Base-by-base conservation (phyloP, 1,139 yeast genomes). In the Blastobotrys aristatus region DNA sequence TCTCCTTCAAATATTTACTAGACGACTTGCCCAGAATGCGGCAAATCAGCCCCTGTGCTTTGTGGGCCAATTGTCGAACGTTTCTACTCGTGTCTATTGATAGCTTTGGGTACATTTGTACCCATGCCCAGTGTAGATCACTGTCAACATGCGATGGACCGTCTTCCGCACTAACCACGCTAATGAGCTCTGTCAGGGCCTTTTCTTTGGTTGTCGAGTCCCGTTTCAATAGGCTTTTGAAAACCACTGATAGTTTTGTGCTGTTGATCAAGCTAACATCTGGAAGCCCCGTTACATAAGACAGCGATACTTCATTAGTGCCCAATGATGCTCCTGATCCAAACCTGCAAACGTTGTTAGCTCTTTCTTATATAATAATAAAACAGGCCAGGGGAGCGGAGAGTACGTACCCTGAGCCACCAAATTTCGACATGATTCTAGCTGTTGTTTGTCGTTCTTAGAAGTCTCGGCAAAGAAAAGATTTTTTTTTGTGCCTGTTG, bases 201-300 rank as follows among this genome's bases (percentile, higher is more conserved):
- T 83, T 85, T 58, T 88, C 96, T 60, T 82, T 85, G 0, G 98
- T 92, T 20, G 80, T 82, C 13, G 84, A 75, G 59, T 89, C 96
- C 60, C 85, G 79, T 64, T 89, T 90, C 61, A 82, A 62, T 40
- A 90, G 66, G 14, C 84, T 79, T 62, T 86, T 89, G 70, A 89
- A 84, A 11, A 82, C 70, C 17, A 90, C 72, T 34, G 76, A 76
- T 47, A 85, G 61, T 22, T 76, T 75, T n/a, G 90, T 73, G 47
- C 80, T 75, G 2, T 67, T 54, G n/a, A 90, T 63, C n/a, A 66
- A 59, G 32, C 74, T 71, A 1, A 82, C 77, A 57, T 87, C 94
- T 0, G 95, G 95, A 13, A 83, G 66, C 1, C 89, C 94, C 2
- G 88, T 80, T 57, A 87, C 77, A 63, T 86, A 88, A 59, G 82